A percentile compares a stretch with the other conserved stretches of the same genome.
Conservation (phyloP, 192 early-diverging fungal genomes). For the Backusella macrospora region DNA sequence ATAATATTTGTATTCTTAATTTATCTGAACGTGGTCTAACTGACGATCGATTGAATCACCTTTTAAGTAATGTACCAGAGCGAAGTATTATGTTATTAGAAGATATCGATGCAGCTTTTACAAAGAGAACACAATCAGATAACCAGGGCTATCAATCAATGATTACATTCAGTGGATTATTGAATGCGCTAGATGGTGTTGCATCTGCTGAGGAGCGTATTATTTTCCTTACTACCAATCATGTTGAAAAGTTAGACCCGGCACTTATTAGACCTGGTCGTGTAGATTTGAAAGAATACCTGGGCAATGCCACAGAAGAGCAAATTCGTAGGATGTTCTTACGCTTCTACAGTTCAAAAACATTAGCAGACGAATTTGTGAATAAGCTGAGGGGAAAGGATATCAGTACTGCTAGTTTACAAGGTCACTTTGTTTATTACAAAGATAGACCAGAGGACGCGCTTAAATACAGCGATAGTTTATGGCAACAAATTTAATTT, state of each 20-base stretch:
- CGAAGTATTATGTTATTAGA: conserved; percentile 81
- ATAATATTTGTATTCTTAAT: conserved; percentile 90
- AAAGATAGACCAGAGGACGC: conserved; percentile 77
- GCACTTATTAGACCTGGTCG: conserved; percentile 83
- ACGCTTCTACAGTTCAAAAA: conserved; percentile 69
- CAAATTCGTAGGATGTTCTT: conserved; percentile 78
- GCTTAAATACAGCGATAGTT: conserved; percentile 44
- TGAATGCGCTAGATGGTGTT: conserved; percentile 90
- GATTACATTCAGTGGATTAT: conserved; percentile 84
- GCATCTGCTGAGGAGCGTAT: conserved; percentile 86
- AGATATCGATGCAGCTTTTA: conserved; percentile 87
- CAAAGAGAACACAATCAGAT: conserved; percentile 65
- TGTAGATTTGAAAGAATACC: conserved; percentile 73
- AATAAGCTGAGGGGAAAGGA: conserved; percentile 47
- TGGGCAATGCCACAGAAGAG: conserved; percentile 70
- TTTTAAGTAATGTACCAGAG: conserved; percentile 78
- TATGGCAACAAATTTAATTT: conserved; percentile 29
- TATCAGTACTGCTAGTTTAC: conserved; percentile 85
- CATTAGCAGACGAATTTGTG: conserved; percentile 76
- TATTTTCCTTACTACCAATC: conserved; percentile 93
- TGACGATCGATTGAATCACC: conserved; percentile 81
- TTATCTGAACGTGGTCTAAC: conserved; percentile 80
- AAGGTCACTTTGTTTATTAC: conserved; percentile 94
- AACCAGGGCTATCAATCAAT: conserved; percentile 79
- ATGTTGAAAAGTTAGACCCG: conserved; percentile 75